Base-by-base conservation (phyloP, 306 rosid species). In the Prunus kanzakura region DNA sequence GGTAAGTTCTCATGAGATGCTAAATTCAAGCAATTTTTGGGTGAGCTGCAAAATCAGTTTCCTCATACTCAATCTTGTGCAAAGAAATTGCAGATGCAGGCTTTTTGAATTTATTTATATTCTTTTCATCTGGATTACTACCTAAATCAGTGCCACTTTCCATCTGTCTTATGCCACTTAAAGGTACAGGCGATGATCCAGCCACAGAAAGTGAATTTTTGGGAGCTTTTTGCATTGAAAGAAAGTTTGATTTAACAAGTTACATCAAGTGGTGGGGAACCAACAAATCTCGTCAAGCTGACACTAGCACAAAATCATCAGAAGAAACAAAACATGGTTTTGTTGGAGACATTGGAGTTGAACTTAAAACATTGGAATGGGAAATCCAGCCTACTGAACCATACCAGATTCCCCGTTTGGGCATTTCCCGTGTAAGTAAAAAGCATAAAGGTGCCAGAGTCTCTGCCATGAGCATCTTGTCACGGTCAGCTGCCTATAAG, bases 191-290 rank as follows among this genome's bases (percentile, higher is more conserved):
- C 8, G 93, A 88, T 72, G 93, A 92, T 84, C 91, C 91, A 70
- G 96, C 92, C 62, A 87, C 92, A 69, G 96, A 91, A 66, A 86
- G 86, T 75, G 97, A 92, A 50, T 89, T 82, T 41, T 60, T 73
- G 29, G 84, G 88, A 38, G 83, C 86, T 77, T 87, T 89, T 80
- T 83, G 98, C 80, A 62, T 85, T 77, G 97, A 92, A 64, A 92
- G 90, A 83, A 96, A 91, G 91, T 76, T 88, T 71, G 99, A 96
- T 80, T 79, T 96, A 82, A 96, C 99, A 14, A 88, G 85, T 82
- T 84, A 86, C 84, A 87, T 96, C 78, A 92, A 89, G 85, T 96
- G 99, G 99, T 92, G 98, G 99, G 93, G 93, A 80, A 76, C 96
- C 71, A 89, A 74, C 79, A 96, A 93, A 85, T 83, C 82, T 83